Conservation (phyloP, 2,329 filamentous ascomycete species). For the Ceratocystis eucalypticola region DNA sequence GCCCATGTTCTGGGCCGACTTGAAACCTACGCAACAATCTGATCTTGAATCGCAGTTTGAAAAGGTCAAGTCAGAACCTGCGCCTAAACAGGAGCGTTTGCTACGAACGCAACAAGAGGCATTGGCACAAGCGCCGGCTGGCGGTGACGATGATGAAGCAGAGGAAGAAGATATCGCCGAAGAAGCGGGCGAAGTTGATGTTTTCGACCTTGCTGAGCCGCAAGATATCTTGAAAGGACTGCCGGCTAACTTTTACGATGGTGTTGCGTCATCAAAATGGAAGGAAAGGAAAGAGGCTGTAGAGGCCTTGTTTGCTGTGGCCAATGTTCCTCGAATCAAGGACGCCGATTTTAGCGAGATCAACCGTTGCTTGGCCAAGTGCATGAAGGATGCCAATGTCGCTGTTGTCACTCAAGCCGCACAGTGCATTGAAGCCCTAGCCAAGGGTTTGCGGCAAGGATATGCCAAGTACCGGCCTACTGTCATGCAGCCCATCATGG, state of each 20-base stretch:
- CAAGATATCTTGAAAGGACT: conserved; percentile 76
- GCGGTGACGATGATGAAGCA: conserved; percentile 40
- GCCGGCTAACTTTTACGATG: conserved; percentile 68
- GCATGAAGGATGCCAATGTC: conserved; percentile 98
- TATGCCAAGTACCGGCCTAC: conserved; percentile 70
- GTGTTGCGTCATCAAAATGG: conserved; percentile 85
- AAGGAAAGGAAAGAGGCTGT: conserved; percentile 94
- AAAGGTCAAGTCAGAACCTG: conserved; percentile 71
- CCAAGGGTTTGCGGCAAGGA: conserved; percentile 64
- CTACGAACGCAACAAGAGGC: conserved; percentile 81
- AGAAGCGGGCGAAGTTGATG: conserved; percentile 61
- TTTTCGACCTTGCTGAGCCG: conserved; percentile 69
- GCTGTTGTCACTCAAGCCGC: conserved; percentile 87
- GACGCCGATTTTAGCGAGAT: conserved; percentile 81
- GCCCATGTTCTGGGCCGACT: conserved; percentile 87
- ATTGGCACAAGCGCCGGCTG: conserved; percentile 53
- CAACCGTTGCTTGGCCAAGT: conserved; percentile 72
- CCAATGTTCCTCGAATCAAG: conserved; percentile 84
- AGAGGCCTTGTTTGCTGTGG: conserved; percentile 59
- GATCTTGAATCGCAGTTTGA: conserved; percentile 93
- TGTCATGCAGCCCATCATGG: conserved; percentile 82
- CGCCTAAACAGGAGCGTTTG: conserved; percentile 81
- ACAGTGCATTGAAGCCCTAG: conserved; percentile 79
- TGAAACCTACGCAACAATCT: conserved; percentile 89
- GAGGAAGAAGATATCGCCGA: conserved; percentile 39